Percentiles rank a stretch among this genome's conserved stretches.
These are phyloP conservation scores for Ophiosphaerella korrae DNA, from an alignment of 2,329 filamentous ascomycete species.

Conservation along the genomic window DNA sequence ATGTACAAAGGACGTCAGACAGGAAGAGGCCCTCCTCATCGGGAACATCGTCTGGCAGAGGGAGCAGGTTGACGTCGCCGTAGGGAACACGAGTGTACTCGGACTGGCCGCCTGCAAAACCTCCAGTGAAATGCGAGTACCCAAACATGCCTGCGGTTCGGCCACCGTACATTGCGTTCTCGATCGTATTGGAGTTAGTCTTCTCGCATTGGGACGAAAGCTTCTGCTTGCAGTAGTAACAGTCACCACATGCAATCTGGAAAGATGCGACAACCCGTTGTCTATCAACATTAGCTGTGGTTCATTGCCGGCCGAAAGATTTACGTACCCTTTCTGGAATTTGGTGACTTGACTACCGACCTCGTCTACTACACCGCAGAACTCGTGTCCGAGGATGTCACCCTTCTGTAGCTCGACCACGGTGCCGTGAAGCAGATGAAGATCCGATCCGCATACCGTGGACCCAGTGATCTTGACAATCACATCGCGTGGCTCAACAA, in stretches of 20 bases:
- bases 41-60: constrained; percentile 76
- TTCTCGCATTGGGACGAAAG: constrained; percentile 78
- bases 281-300: constrained; percentile 30
- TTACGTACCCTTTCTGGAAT: constrained; percentile 48
- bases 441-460: constrained; percentile 66
- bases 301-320: neutral
- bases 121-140: constrained; percentile 74
- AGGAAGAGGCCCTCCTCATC: constrained; percentile 85
- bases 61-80: constrained; percentile 79
- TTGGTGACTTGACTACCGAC: constrained; percentile 52
- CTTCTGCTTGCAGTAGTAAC: constrained; percentile 80
- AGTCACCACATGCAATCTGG: constrained; percentile 74
- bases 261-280: constrained; percentile 80
- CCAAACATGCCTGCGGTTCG: constrained; percentile 70
- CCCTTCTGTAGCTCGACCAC: constrained; percentile 58
- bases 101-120: constrained; percentile 85
- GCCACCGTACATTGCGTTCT: constrained; percentile 78
- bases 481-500: constrained; percentile 76
- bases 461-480: constrained; percentile 77
- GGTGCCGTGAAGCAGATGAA: constrained; percentile 60
- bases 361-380: constrained; percentile 57
- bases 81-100: constrained; percentile 84
- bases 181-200: constrained; percentile 75
- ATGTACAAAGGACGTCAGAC: constrained; percentile 79
- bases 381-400: constrained; percentile 59